Evolutionary conservation across 2,329 filamentous ascomycete species (phyloP), one percentile per base, ranked within the genome.

Genomic region (Zalaria obscura): DNA sequence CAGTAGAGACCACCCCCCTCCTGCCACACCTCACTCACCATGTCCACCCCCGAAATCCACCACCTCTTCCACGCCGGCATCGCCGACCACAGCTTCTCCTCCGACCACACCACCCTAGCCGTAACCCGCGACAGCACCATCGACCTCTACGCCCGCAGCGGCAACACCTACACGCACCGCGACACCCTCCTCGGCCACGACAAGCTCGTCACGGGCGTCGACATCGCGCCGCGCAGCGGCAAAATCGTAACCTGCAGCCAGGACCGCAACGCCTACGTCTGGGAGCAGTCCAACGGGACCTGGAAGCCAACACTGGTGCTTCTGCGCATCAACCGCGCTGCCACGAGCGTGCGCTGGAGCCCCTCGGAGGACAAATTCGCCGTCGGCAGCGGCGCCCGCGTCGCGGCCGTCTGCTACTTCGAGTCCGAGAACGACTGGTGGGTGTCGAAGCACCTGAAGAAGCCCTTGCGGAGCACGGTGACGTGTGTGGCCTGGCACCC

Each of bases 351-450:
- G 39, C 84, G 91, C 55, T 98, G 91, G 91, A 93, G 87, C 25
- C 91, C 91, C 3, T 89, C 83, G 25, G 91, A 98, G 71, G 83
- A 80, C 60, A 98, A 98, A 66, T 98, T 98, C 61, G 91, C 91
- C 41, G 91, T 96, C 26, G 91, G 91, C 46, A 95, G 88, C 27
- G 91, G 91, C 47, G 91, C 94, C 53, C 80, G 91, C 48, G 83
- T 94, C 50, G 94, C 98, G 55, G 87, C 91, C 34, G 76, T 96
- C 52, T 98, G 91, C 72, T 96, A 96, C 69, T 98, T 98, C 54
- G 91, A 98, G 59, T 85, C 94, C 61, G 91, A 98, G 65, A 95
- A 98, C 65, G 88, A 98, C 69, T 98, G 91, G 91, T 98, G 91
- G 91, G 89, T 98, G 35, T 95, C 88, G 32, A 98, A 98, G 73